Evolutionary conservation across 2,329 filamentous ascomycete species (phyloP).

Genomic region (Fusarium sp.): DNA sequence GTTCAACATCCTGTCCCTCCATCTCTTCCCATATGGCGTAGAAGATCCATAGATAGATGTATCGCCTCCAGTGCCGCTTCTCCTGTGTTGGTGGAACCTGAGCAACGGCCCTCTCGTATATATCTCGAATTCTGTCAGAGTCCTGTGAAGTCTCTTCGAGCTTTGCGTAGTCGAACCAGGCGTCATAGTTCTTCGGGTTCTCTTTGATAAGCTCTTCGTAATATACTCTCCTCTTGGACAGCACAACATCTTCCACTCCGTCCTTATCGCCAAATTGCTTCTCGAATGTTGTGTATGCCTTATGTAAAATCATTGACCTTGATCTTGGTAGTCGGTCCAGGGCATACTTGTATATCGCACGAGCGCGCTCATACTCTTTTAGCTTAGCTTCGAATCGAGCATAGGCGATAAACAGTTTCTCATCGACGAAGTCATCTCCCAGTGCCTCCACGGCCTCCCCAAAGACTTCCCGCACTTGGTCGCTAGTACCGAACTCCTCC

Average conservation of each 20-base stretch:
- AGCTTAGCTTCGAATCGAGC: slow-evolving; percentile 94
- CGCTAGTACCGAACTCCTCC: slow-evolving; percentile 92
- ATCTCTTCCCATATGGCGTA: slow-evolving; percentile 97
- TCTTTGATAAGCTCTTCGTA: slow-evolving; percentile 96
- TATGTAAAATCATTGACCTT: slow-evolving; percentile 86
- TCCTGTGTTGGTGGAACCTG: slow-evolving; percentile 95
- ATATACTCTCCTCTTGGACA: slow-evolving; percentile 91
- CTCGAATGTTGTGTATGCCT: slow-evolving; percentile 96
- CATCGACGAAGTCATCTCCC: slow-evolving; percentile 95
- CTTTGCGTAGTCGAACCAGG: slow-evolving; percentile 95
- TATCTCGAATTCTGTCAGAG: slow-evolving; percentile 84
- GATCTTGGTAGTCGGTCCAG: slow-evolving; percentile 91
- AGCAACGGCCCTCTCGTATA: slow-evolving; percentile 95
- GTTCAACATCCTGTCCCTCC: slow-evolving; percentile 79
- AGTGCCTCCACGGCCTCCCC: slow-evolving; percentile 88
- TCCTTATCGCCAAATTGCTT: slow-evolving; percentile 96
- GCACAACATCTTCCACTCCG: slow-evolving; percentile 92
- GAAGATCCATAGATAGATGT: slow-evolving; percentile 98
- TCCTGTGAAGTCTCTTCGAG: slow-evolving; percentile 90
- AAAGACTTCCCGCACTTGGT: slow-evolving; percentile 91
- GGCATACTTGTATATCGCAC: slow-evolving; percentile 97
- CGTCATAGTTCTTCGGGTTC: slow-evolving; percentile 96
- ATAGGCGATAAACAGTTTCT: slow-evolving; percentile 94
- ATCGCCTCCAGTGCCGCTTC: slow-evolving; percentile 96
- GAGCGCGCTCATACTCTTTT: slow-evolving; percentile 92